Conservation (phyloP, 768 basidiomycete genomes). For the Pisolithus albus region DNA sequence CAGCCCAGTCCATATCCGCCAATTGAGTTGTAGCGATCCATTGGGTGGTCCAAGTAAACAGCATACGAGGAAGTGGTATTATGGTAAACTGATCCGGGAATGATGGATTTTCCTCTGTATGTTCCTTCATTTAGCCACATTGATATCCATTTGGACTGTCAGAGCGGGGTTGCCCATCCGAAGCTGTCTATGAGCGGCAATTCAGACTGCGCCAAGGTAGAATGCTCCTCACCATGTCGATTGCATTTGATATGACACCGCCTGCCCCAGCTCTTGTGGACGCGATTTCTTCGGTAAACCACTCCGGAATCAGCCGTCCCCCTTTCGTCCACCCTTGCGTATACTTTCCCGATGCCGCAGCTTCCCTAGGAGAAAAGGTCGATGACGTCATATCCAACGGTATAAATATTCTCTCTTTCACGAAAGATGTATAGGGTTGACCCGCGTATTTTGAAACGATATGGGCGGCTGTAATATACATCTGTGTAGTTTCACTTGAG, state of each 20-base stretch:
- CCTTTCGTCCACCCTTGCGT: conserved; percentile 29
- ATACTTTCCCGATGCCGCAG: conserved; percentile 25
- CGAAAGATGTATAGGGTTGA: conserved; percentile 32
- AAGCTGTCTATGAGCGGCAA: not conserved
- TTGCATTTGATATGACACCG: conserved; percentile 36
- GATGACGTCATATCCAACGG: conserved; percentile 37
- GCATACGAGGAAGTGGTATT: conserved; percentile 28
- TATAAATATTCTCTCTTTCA: conserved; percentile 33
- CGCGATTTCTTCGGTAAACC: conserved; percentile 21
- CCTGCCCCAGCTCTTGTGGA: conserved; percentile 32
- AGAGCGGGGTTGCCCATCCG: not conserved
- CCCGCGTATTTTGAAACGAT: conserved; percentile 30
- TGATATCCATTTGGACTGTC: conserved; percentile 35
- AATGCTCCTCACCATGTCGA: conserved; percentile 33
- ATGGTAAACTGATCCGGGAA: conserved; percentile 26
- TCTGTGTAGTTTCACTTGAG: conserved; percentile 19
- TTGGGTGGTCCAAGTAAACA: conserved; percentile 10
- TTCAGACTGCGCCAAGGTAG: not conserved
- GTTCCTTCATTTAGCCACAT: conserved; percentile 30
- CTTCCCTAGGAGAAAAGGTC: conserved; percentile 31
- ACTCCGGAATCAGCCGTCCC: conserved; percentile 29
- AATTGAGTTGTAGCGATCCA: conserved; percentile 20
- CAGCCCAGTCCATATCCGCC: conserved; percentile 39
- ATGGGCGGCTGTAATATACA: conserved; percentile 32
- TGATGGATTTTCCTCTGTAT: conserved; percentile 24